phyloP scores from a whole-genome alignment of 148 eudicot genomes.

The Vaccinium darrowii region DNA sequence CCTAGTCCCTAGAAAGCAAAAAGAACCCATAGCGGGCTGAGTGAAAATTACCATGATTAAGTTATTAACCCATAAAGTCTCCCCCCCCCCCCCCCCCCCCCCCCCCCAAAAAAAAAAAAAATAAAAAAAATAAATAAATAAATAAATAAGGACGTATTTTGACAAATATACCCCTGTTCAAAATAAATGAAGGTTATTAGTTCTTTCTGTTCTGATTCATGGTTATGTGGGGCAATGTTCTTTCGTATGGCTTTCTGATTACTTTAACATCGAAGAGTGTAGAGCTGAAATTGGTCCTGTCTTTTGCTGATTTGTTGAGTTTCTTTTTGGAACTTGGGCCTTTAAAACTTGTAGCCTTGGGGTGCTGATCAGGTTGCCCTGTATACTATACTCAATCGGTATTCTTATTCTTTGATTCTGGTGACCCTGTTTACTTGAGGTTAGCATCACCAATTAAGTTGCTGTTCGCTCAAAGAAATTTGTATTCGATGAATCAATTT shows the following conservation, averaged over 20 bases:
- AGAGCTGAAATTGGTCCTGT: not conserved
- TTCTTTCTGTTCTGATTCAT: not conserved
- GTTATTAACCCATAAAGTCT: not conserved
- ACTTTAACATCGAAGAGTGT: not conserved
- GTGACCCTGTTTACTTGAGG: not conserved
- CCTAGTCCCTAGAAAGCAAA: not conserved
- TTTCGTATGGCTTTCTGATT: not conserved
- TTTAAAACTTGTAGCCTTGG: not conserved
- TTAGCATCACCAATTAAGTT: slow-evolving; percentile 3
- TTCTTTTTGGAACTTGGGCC: not conserved
- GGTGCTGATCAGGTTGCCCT: not conserved
- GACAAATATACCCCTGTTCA: not conserved
- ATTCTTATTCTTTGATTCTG: not conserved
- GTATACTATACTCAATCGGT: too few species aligned
- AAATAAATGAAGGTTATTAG: too few species aligned
- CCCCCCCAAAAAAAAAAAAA: too few species aligned
- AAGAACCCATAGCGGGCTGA: not conserved
- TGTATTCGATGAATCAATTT: not conserved
- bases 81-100: too few species aligned
- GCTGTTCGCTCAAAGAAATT: not conserved
- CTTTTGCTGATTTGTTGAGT: not conserved
- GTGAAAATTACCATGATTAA: not conserved
- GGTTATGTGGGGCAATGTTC: slow-evolving; percentile 4
- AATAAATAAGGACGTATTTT: too few species aligned
- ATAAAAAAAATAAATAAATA: too few species aligned